Percentiles rank a stretch among this genome's conserved stretches.
Evolutionary conservation across 805 yeast species (phyloP).

Genomic region (Spathaspora passalidarum): DNA sequence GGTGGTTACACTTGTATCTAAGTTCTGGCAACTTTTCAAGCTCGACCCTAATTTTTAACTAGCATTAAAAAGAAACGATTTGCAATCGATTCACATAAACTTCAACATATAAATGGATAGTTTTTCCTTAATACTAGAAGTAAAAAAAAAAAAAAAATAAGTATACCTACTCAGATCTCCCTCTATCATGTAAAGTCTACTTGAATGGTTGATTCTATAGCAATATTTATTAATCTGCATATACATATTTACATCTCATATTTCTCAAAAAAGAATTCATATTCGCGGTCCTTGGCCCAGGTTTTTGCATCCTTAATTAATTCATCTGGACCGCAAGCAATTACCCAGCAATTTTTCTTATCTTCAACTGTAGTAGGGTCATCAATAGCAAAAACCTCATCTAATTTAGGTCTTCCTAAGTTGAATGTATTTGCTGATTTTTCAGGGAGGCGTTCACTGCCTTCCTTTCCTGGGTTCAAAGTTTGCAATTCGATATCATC

Average conservation of each 20-base stretch:
- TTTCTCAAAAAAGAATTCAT: constrained; percentile 43
- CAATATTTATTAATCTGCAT: background rate
- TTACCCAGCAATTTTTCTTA: constrained; percentile 42
- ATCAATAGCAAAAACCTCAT: constrained; percentile 24
- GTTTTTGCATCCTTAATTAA: constrained; percentile 38
- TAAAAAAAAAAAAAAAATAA: background rate
- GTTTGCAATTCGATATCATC: constrained; percentile 20
- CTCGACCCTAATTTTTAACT: no score
- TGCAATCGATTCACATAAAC: no score
- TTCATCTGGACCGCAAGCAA: constrained; percentile 57
- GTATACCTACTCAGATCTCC: background rate
- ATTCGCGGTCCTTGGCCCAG: constrained; percentile 34
- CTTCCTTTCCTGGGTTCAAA: constrained; percentile 17
- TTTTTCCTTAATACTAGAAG: no score
- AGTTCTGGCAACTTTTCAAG: no score
- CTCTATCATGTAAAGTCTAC: no score
- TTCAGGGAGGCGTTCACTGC: constrained; percentile 9
- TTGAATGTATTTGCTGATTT: background rate
- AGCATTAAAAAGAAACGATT: no score
- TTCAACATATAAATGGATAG: no score
- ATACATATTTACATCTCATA: constrained; percentile 27
- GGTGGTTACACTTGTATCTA: constrained; percentile 41
- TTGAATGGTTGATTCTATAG: background rate
- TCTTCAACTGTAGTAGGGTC: constrained; percentile 27
- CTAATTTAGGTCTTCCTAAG: constrained; percentile 44